Percentiles rank a stretch among this genome's conserved stretches.
phyloP scores from a whole-genome alignment of 371 early-diverging fungal species.

The Mucor mucedo region DNA sequence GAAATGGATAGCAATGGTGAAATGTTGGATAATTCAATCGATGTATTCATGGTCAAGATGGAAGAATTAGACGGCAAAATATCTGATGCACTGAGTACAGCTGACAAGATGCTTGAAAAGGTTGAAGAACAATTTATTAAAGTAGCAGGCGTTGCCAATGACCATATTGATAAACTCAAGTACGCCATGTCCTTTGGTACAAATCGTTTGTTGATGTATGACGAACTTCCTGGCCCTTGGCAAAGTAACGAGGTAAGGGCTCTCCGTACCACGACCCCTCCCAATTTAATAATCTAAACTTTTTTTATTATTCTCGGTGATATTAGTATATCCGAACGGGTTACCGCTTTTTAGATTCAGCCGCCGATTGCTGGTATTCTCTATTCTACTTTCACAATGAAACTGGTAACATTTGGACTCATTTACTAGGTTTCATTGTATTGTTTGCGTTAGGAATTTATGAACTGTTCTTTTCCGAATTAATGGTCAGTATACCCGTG shows the following conservation, averaged over 20 bases:
- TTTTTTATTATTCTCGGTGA: constrained; percentile 7
- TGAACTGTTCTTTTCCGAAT: constrained; percentile 51
- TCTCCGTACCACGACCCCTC: constrained; percentile 1
- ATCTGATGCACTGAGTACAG: constrained; percentile 43
- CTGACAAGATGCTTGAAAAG: constrained; percentile 40
- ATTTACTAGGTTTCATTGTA: constrained; percentile 70
- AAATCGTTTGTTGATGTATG: constrained; percentile 46
- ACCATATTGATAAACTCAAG: constrained; percentile 49
- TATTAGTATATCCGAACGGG: constrained; percentile 63
- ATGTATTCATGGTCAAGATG: constrained; percentile 49
- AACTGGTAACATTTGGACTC: constrained; percentile 85
- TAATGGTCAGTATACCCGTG: constrained; percentile 54
- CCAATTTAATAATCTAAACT: not conserved
- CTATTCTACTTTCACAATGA: constrained; percentile 82
- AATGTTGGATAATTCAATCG: constrained; percentile 49
- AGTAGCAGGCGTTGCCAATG: constrained; percentile 45
- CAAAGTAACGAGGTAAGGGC: constrained; percentile 47
- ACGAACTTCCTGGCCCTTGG: constrained; percentile 56
- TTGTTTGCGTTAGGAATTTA: constrained; percentile 62
- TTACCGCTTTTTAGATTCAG: constrained; percentile 75
- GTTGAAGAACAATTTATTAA: constrained; percentile 46
- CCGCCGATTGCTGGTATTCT: constrained; percentile 69
- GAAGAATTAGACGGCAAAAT: constrained; percentile 55
- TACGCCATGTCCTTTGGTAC: constrained; percentile 45
- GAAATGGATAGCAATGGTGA: constrained; percentile 33